Evolutionary conservation across 108 stramenopile genomes (phyloP).

Genomic region (Mayamaea pseudoterrestris): DNA sequence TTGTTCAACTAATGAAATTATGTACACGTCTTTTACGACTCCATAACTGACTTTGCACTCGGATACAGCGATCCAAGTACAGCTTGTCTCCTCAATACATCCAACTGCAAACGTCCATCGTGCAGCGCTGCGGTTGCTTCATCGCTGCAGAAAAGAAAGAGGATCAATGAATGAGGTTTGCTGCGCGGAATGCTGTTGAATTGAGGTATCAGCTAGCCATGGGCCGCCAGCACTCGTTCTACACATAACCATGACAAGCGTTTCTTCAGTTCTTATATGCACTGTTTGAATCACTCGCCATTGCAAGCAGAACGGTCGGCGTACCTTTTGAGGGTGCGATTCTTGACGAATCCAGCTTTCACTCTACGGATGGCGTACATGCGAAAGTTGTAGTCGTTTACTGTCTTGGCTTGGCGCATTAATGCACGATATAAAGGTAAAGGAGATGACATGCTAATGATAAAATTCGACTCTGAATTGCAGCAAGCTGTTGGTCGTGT

Average conservation of each 20-base stretch:
- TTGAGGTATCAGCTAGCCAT: no score
- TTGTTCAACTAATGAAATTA: constrained; percentile 4
- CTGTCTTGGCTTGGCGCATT: constrained; percentile 53
- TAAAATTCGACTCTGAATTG: no score
- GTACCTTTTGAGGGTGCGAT: constrained; percentile 54
- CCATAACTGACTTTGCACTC: constrained; percentile 69
- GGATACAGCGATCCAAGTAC: constrained; percentile 62
- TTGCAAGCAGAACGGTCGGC: no score
- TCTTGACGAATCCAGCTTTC: constrained; percentile 51
- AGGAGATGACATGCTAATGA: constrained; percentile 12
- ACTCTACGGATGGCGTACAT: constrained; percentile 56
- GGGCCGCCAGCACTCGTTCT: no score
- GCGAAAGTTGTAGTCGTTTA: constrained; percentile 82
- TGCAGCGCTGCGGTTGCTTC: constrained; percentile 38
- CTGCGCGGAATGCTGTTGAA: no score
- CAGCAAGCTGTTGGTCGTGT: no score
- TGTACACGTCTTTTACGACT: constrained; percentile 7
- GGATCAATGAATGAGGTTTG: no score
- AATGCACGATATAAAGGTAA: constrained; percentile 48
- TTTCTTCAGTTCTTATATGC: no score
- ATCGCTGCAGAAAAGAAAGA: constrained; percentile 34
- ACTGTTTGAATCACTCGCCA: no score
- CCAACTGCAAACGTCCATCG: constrained; percentile 53
- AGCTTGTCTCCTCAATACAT: constrained; percentile 53
- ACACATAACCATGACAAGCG: no score